A percentile compares a stretch with the other conserved stretches of the same genome.
Conservation (phyloP, 768 basidiomycete species). For the Aureoboletus auriporus region DNA sequence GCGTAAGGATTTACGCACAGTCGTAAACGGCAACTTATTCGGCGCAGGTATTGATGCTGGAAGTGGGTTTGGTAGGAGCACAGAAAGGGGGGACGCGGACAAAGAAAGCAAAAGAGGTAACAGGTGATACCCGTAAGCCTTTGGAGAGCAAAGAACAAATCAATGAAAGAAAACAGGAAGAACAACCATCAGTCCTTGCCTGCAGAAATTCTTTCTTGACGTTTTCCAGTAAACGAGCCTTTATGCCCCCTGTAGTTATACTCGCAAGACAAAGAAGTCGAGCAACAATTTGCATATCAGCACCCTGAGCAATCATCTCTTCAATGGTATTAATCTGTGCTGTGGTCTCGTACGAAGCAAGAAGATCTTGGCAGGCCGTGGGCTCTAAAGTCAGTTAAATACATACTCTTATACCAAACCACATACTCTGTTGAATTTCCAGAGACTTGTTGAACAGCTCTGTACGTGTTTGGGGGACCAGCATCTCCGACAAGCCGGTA, state of each 20-base stretch:
- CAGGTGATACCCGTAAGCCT: slow-evolving; percentile 75
- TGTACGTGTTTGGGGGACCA: slow-evolving; percentile 79
- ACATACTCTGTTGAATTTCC: slow-evolving; percentile 92
- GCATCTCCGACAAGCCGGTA: slow-evolving; percentile 88
- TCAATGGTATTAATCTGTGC: slow-evolving; percentile 85
- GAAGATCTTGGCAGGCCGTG: slow-evolving; percentile 57
- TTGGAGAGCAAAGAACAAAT: slow-evolving; percentile 24
- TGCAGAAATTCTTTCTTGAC: slow-evolving; percentile 92
- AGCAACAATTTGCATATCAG: slow-evolving; percentile 73
- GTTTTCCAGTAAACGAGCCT: slow-evolving; percentile 78
- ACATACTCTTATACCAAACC: slow-evolving; percentile 1
- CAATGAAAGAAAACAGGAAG: background rate
- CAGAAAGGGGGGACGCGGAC: slow-evolving; percentile 60
- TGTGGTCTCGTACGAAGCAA: slow-evolving; percentile 84
- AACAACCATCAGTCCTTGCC: slow-evolving; percentile 29
- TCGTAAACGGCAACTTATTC: slow-evolving; percentile 66
- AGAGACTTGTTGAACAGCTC: slow-evolving; percentile 88
- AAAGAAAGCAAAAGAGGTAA: slow-evolving; percentile 66
- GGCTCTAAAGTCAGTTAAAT: slow-evolving; percentile 4
- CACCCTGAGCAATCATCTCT: slow-evolving; percentile 83
- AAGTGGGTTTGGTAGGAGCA: slow-evolving; percentile 65
- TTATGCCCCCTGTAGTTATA: slow-evolving; percentile 81
- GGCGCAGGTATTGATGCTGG: slow-evolving; percentile 45
- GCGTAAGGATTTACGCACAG: slow-evolving; percentile 78
- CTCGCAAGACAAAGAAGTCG: slow-evolving; percentile 85